Conservation (phyloP, 805 yeast species). For the Tetrapisispora fleetii region DNA sequence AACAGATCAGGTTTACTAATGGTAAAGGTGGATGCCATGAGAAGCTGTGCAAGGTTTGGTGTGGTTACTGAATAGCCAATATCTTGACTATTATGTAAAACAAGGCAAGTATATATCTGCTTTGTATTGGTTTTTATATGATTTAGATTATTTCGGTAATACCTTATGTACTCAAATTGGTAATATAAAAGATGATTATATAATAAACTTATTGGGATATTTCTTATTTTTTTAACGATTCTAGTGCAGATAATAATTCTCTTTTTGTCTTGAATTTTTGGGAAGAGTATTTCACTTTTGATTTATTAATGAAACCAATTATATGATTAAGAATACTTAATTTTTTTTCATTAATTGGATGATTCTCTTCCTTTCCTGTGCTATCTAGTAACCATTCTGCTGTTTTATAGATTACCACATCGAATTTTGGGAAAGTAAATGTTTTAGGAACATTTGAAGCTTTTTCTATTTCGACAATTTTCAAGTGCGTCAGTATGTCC, state of each 20-base stretch:
- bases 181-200: too few relatives aligned
- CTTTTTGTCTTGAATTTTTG: neutral
- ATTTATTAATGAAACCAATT: neutral
- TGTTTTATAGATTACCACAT: slow-evolving; percentile 38
- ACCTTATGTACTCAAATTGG: too few relatives aligned
- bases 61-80: too few relatives aligned
- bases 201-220: neutral
- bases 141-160: too few relatives aligned
- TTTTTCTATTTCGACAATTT: slow-evolving; percentile 52
- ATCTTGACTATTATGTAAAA: too few relatives aligned
- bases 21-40: too few relatives aligned
- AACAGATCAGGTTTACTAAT: too few relatives aligned
- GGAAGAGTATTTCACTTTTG: neutral
- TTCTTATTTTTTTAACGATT: too few relatives aligned
- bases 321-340: neutral
- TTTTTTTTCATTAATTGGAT: neutral
- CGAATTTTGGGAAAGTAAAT: slow-evolving; percentile 71
- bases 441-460: slow-evolving; percentile 62
- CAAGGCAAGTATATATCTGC: too few relatives aligned
- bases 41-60: too few relatives aligned
- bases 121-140: too few relatives aligned
- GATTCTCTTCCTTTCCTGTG: neutral
- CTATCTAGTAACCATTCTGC: neutral
- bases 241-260: neutral
- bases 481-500: slow-evolving; percentile 53